Evolutionary conservation across 768 basidiomycete genomes (phyloP), one percentile per base, ranked within the genome.

Genomic region (Lactarius vividus): DNA sequence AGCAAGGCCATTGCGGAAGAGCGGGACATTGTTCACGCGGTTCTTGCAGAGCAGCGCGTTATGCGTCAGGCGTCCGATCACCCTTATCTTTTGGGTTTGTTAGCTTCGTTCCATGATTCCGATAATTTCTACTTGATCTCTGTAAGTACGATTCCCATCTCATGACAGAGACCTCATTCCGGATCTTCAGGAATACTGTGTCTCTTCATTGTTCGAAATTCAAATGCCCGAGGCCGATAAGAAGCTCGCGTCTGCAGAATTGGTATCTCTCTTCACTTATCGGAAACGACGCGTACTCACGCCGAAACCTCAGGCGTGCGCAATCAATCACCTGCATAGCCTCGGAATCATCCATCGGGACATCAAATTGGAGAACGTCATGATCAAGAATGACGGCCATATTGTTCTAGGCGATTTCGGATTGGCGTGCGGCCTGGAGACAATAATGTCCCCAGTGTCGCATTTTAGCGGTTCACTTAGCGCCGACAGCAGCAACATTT

Each of bases 281-380:
- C 9, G 18, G 20, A 31, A 28, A 37, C 15, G 1, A 31, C 29
- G 28, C 49, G 42, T 35, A 46, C 49, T 69, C 4, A 70, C 53
- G 11, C 31, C 31, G 37, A 33, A 10, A 29, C 16, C 70, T 4
- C 53, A 72, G 60, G 67, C 65, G 16, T 64, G 57, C 8, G 96
- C 95, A 0, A 90, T 98, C 13, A 90, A 90, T 23, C 94, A 94
- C 76, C 83, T 97, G 18, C 97, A 99, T 74, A 83, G 86, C 58
- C 89, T 89, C 74, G 92, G 93, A 57, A 92, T 98, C 71, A 92
- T 98, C 3, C 97, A 99, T 75, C 86, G 97, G 23, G 97, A 99
- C 76, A 82, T 99, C 72, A 99, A 98, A 79, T 81, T 98, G 64
- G 95, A 98, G 80, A 98, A 98, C 72, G 91, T 96, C 1, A 78